Percentiles rank a stretch among this genome's conserved stretches.
Evolutionary conservation across 2,329 filamentous ascomycete genomes (phyloP).

Genomic region (Epichloe elymi): DNA sequence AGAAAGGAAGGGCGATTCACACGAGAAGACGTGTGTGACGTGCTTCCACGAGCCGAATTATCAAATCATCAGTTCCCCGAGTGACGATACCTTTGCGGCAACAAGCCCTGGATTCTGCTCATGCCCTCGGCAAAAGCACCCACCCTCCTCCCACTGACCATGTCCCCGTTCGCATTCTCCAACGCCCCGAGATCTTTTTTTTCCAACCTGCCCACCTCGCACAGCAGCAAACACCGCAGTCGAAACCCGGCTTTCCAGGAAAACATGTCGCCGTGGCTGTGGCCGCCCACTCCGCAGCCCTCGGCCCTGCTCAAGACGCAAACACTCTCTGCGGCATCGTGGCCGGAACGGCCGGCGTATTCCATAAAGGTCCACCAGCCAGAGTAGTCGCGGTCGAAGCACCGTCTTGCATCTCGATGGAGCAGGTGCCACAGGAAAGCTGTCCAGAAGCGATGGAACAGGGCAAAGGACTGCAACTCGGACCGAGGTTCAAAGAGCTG

Average conservation of each 20-base stretch:
- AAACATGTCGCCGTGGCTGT: slow-evolving; percentile 1
- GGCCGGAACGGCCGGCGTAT: not conserved
- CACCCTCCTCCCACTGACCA: too few relatives aligned
- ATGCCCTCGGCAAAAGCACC: not conserved
- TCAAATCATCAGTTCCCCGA: not conserved
- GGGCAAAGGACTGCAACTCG: not conserved
- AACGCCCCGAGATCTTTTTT: not conserved
- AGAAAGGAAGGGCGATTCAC: too few relatives aligned
- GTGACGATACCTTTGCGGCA: not conserved
- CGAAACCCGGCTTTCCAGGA: slow-evolving; percentile 3
- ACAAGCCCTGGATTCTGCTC: not conserved
- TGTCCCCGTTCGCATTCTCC: too few relatives aligned
- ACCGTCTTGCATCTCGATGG: not conserved
- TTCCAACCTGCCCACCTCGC: not conserved
- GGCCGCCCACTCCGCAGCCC: not conserved
- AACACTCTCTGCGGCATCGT: not conserved
- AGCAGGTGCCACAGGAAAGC: slow-evolving; percentile 4
- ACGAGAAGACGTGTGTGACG: too few relatives aligned
- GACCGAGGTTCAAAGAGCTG: not conserved
- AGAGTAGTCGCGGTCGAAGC: not conserved
- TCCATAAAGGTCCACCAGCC: slow-evolving; percentile 5
- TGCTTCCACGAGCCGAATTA: not conserved
- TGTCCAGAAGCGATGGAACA: slow-evolving; percentile 2
- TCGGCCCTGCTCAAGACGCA: not conserved
- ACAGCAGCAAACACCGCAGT: slow-evolving; percentile 4